A percentile compares a stretch with the other conserved stretches of the same genome.
phyloP scores from a whole-genome alignment of 768 basidiomycete genomes.

The Gloeostereum incarnatum region DNA sequence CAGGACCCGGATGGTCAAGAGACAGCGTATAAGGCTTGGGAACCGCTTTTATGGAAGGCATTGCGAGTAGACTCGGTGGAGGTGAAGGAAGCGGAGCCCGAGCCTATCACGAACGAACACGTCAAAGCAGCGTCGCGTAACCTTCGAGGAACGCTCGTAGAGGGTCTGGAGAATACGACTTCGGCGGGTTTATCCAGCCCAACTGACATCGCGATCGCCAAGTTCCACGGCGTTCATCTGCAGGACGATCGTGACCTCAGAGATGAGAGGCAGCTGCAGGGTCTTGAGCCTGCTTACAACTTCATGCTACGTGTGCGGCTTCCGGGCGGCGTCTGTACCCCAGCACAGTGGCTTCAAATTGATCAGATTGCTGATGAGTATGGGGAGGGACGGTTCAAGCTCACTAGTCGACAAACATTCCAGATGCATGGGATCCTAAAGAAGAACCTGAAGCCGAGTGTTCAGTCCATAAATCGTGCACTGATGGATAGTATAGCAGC shows the following conservation, averaged over 20 bases:
- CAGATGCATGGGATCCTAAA: constrained; percentile 99
- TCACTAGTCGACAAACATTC: constrained; percentile 97
- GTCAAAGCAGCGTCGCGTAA: constrained; percentile 96
- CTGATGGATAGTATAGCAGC: constrained; percentile 94
- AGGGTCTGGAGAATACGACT: constrained; percentile 81
- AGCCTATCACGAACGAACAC: constrained; percentile 97
- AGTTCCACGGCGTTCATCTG: constrained; percentile 96
- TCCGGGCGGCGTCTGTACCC: constrained; percentile 90
- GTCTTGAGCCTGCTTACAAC: constrained; percentile 89
- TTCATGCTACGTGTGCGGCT: constrained; percentile 99
- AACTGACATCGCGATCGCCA: constrained; percentile 90
- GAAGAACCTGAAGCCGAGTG: constrained; percentile 89
- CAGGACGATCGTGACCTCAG: constrained; percentile 99
- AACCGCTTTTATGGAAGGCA: constrained; percentile 87
- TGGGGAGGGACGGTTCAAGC: constrained; percentile 89
- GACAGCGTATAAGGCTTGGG: constrained; percentile 95
- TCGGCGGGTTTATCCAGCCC: constrained; percentile 84
- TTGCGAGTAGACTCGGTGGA: constrained; percentile 87
- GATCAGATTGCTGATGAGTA: constrained; percentile 95
- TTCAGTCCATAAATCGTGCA: constrained; percentile 89
- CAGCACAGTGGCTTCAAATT: constrained; percentile 91
- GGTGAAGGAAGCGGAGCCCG: constrained; percentile 89
- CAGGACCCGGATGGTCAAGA: constrained; percentile 94
- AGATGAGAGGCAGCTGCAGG: constrained; percentile 88
- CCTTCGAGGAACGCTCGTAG: constrained; percentile 89